Base-by-base conservation (phyloP, 306 rosid genomes). In the Crotalaria pallida region DNA sequence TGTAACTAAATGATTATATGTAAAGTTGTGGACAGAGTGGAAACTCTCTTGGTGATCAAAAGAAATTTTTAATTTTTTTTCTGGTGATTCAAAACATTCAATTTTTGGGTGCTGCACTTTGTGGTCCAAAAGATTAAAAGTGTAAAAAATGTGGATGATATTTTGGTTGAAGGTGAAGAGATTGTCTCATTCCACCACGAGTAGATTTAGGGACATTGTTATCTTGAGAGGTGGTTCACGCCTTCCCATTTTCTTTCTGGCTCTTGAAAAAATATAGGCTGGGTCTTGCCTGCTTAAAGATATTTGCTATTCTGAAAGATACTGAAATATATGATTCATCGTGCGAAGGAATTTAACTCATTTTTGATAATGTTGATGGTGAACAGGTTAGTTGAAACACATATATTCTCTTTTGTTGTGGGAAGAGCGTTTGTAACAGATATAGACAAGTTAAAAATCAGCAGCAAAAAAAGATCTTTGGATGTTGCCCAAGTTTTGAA, bases 341-440 rank as follows among this genome's bases (percentile, higher is more conserved):
- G 58, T 3, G 15, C 52, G 58, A 52, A 44, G 50, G 79, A 62
- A 31, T 69, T 79, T 38, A 27, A 60, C 80, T 53, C 41, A 85
- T 73, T 77, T 73, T 61, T 11, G 2, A 45, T 78, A 58, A 78
- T 73, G 70, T 75, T 81, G 60, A 45, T 80, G 80, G 45, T 31
- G 41, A 59, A 21, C 97, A 95, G 99, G 93, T 83, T 95, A 89
- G 97, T 89, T 71, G 99, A 95, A 87, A 91, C 97, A 78, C 97
- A 95, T 73, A 88, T 91, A 82, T 95, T 91, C 93, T 95, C 97
- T 36, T 95, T 95, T 78, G 99, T 95, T 71, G 96, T 95, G 74
- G 99, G 99, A 86, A 89, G 99, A 86, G 97, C 99, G 57, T 95
- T 95, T 86, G 99, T 95, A 71, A 86, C 97, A 34, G 99, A 95